Percentiles rank a stretch among this genome's conserved stretches.
These are phyloP conservation scores for Nigrospora oryzae DNA, from an alignment of 2,329 filamentous ascomycete species.

Conservation along the genomic window DNA sequence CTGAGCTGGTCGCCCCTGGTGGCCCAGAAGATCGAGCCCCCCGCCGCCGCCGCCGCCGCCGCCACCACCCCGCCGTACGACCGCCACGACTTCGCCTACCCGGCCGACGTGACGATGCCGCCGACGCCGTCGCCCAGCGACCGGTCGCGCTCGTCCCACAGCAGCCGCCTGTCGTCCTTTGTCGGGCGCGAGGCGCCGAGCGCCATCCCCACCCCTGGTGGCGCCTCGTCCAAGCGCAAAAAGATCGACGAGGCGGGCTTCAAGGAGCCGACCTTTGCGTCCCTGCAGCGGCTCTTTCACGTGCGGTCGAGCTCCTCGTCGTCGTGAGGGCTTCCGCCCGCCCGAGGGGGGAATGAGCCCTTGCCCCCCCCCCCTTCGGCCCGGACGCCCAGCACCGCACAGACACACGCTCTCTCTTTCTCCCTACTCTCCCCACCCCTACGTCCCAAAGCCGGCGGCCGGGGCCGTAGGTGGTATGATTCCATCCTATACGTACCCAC, in stretches of 20 bases:
- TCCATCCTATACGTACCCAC: no score
- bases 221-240: neutral
- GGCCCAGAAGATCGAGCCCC: constrained; percentile 13
- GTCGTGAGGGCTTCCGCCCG: no score
- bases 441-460: no score
- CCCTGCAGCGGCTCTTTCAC: neutral
- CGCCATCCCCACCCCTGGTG: neutral
- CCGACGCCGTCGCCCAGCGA: constrained; percentile 13
- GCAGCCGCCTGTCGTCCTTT: constrained; percentile 7
- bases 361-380: no score
- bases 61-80: constrained; percentile 1
- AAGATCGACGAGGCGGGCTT: neutral
- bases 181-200: neutral
- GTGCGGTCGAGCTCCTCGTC: neutral
- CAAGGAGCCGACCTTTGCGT: constrained; percentile 1
- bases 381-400: no score
- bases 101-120: constrained; percentile 7
- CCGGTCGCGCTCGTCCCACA: constrained; percentile 13
- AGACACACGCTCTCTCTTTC: no score
- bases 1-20: constrained; percentile 15
- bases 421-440: no score
- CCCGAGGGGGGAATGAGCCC: no score
- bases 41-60: constrained; percentile 4
- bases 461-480: no score
- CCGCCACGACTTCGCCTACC: constrained; percentile 2